Base-by-base conservation (phyloP, 1,284 basidiomycete species). In the Coniferiporia sulphurascens region DNA sequence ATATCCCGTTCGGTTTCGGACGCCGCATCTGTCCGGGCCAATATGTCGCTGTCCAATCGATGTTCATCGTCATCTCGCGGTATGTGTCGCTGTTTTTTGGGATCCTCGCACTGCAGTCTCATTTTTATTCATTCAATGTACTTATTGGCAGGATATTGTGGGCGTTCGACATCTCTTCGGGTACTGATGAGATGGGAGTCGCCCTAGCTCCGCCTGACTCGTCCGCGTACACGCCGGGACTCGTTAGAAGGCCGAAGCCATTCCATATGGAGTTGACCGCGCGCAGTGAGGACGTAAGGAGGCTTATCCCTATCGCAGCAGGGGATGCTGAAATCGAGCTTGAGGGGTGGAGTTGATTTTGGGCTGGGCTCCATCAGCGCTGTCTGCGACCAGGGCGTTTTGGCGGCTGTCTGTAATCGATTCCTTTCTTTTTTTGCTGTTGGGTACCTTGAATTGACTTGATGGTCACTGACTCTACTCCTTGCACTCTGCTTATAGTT, bases 1-100 rank as follows among this genome's bases (percentile, higher is more conserved):
- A 54, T 7, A 48, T 64, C 3, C 63, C 63, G 17, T 65, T 62
- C 43, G 64, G 64, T 17, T 64, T 65, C 41, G 64, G 64, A 34
- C 50, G 64, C 21, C 62, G 64, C 27, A 58, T 63, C 10, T 63
- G 62, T 48, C 59, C 62, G 13, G 62, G 62, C 0, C 43, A 41
- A 32, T 15, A 52, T 17, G 55, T 63, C 17, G 59, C 62, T 13
- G 34, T 41, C 15, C 55, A 63, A 38, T 52, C 59, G 4, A 17
- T 60, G 17, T 63, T 60, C 46, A 54, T 62, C 35, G 50, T 57
- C 4, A 56, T 62, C 15, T 19, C 61, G 6, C 44, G 61, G 61
- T 62, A 17, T 13, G 61, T 53, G n/a, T 44, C 49, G n/a, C 19
- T 3, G 49, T 36, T 12, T 3, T 22, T 38, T 13, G 13, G 15